Conservation (phyloP, 805 yeast genomes). For the Limtongia smithiae region DNA sequence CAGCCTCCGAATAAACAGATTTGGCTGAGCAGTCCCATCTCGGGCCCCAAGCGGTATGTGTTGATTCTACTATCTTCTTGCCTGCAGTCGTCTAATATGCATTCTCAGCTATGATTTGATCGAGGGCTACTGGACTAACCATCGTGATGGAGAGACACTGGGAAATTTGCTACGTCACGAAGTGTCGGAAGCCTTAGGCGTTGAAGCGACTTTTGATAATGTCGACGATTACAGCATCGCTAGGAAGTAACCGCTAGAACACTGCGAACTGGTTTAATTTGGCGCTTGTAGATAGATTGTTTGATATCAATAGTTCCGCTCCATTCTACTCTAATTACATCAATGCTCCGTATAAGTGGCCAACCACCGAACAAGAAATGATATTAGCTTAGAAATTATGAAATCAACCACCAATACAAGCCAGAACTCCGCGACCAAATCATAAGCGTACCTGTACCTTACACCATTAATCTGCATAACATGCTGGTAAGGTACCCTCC, state of each 20-base stretch:
- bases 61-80: too few relatives aligned
- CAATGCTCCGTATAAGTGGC: too few relatives aligned
- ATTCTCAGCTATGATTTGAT: constrained; percentile 59
- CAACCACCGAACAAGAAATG: too few relatives aligned
- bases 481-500: too few relatives aligned
- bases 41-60: constrained; percentile 71
- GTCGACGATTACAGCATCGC: constrained; percentile 27
- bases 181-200: constrained; percentile 29
- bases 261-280: neutral
- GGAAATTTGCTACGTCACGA: constrained; percentile 53
- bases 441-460: too few relatives aligned
- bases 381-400: too few relatives aligned
- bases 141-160: constrained; percentile 58
- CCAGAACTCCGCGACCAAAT: too few relatives aligned
- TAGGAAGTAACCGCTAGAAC: neutral
- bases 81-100: constrained; percentile 31
- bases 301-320: too few relatives aligned
- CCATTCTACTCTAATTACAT: too few relatives aligned
- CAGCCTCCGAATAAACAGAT: constrained; percentile 97
- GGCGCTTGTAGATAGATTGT: too few relatives aligned
- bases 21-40: constrained; percentile 90
- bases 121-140: constrained; percentile 71
- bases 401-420: too few relatives aligned
- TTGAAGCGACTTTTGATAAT: constrained; percentile 26
- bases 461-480: too few relatives aligned